A percentile compares a stretch with the other conserved stretches of the same genome.
Conservation (phyloP, 2,329 filamentous ascomycete genomes). For the Neofusicoccum sp. region DNA sequence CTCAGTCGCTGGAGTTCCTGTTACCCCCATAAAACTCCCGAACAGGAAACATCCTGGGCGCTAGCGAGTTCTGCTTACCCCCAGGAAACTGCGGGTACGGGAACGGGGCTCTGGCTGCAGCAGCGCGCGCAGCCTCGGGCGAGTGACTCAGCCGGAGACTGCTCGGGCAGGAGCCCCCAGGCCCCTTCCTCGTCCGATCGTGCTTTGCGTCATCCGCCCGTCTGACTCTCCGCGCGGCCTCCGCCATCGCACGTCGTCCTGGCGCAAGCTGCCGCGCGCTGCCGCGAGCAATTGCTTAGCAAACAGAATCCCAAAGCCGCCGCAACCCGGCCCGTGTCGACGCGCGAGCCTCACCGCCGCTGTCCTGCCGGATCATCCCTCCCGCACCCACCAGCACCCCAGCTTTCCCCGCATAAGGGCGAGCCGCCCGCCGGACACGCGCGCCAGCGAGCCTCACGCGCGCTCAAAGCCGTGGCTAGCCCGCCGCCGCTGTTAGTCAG, state of each 20-base stretch:
- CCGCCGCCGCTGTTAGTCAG: not conserved
- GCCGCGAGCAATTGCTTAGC: not conserved
- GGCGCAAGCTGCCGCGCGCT: slow-evolving; percentile 17
- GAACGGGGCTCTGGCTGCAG: slow-evolving; percentile 13
- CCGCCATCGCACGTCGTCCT: slow-evolving; percentile 16
- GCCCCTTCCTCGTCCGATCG: too few species aligned
- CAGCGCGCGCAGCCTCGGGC: not conserved
- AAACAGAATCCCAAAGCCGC: slow-evolving; percentile 10
- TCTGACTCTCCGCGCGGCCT: too few species aligned
- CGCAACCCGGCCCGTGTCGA: not conserved
- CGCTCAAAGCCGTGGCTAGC: slow-evolving; percentile 5
- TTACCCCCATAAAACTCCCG: slow-evolving; percentile 22
- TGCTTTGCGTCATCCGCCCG: slow-evolving; percentile 1
- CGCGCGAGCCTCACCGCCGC: slow-evolving; percentile 17
- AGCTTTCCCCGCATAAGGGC: slow-evolving; percentile 15
- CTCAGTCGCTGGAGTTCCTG: slow-evolving; percentile 13
- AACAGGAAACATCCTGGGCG: slow-evolving; percentile 16
- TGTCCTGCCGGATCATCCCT: slow-evolving; percentile 16
- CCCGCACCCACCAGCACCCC: slow-evolving; percentile 10
- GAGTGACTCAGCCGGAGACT: too few species aligned
- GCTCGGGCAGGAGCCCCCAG: too few species aligned
- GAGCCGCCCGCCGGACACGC: not conserved
- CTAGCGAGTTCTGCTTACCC: slow-evolving; percentile 21
- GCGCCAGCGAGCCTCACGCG: not conserved
- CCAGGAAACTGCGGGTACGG: slow-evolving; percentile 17